Conservation (phyloP, 2,329 filamentous ascomycete species). For the Fusarium gaditjirri region DNA sequence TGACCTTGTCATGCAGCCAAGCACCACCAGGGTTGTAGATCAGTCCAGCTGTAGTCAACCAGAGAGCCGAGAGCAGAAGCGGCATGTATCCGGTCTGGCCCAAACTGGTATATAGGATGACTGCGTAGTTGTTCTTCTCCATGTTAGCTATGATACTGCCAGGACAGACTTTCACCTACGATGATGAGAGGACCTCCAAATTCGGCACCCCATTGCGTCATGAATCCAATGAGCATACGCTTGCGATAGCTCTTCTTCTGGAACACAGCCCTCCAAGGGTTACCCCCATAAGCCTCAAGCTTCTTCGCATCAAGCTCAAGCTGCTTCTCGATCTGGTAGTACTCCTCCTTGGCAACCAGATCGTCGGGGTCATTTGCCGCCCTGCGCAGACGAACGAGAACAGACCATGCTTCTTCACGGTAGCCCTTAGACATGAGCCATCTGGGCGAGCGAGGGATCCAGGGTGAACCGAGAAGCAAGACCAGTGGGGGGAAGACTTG, state of each 20-base stretch:
- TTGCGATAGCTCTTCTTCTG: slow-evolving; percentile 61
- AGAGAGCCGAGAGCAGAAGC: slow-evolving; percentile 52
- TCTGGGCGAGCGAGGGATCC: slow-evolving; percentile 56
- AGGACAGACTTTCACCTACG: slow-evolving; percentile 43
- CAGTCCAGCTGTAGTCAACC: slow-evolving; percentile 59
- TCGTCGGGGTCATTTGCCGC: slow-evolving; percentile 48
- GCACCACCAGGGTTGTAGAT: slow-evolving; percentile 60
- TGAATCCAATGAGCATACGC: slow-evolving; percentile 62
- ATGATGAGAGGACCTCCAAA: slow-evolving; percentile 64
- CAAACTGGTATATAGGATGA: slow-evolving; percentile 53
- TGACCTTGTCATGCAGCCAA: slow-evolving; percentile 59
- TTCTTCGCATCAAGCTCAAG: slow-evolving; percentile 55
- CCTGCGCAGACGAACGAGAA: slow-evolving; percentile 52
- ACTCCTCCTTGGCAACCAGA: slow-evolving; percentile 57
- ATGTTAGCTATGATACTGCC: fast-evolving
- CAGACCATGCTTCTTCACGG: slow-evolving; percentile 56
- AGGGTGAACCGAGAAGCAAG: slow-evolving; percentile 49
- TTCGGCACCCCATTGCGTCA: slow-evolving; percentile 64
- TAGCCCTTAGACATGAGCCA: slow-evolving; percentile 61
- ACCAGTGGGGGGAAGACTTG: slow-evolving; percentile 53
- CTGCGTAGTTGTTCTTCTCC: slow-evolving; percentile 54
- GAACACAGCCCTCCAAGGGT: slow-evolving; percentile 57
- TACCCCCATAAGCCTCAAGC: slow-evolving; percentile 52
- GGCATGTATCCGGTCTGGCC: slow-evolving; percentile 55
- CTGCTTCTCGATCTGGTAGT: slow-evolving; percentile 59